Percentiles rank a stretch among this genome's conserved stretches.
These are phyloP conservation scores for Salicornia ramosissima DNA, from an alignment of 148 eudicot genomes.

Conservation along the genomic window DNA sequence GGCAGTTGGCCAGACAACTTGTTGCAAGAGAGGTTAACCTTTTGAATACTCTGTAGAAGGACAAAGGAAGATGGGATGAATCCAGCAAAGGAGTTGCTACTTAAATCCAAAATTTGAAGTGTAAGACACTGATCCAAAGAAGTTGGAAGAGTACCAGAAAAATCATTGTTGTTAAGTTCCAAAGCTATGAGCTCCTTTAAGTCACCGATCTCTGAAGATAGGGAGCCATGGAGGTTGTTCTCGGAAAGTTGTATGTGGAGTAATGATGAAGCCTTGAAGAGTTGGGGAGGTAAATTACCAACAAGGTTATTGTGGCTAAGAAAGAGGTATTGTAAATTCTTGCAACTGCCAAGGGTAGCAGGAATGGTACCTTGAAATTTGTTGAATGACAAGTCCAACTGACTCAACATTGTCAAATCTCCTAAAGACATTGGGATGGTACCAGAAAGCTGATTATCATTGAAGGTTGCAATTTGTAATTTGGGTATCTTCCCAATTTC, in stretches of 20 bases:
- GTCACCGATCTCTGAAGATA: conserved; percentile 19
- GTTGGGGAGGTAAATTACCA: conserved; percentile 1
- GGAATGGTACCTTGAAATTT: conserved; percentile 14
- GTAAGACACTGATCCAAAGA: conserved; percentile 8
- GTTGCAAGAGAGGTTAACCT: conserved; percentile 18
- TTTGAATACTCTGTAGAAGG: conserved; percentile 2
- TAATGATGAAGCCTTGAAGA: conserved; percentile 8
- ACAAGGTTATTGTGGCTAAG: conserved; percentile 6
- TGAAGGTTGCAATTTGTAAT: conserved; percentile 1
- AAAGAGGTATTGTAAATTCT: background rate
- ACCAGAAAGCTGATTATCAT: conserved; percentile 17
- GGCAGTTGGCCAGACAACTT: conserved; percentile 27
- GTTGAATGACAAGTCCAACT: background rate
- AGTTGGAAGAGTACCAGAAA: conserved; percentile 19
- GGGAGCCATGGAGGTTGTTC: conserved; percentile 12
- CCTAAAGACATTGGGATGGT: conserved; percentile 6
- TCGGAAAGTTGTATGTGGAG: background rate
- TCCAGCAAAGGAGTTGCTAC: conserved; percentile 15
- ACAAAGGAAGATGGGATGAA: conserved; percentile 20
- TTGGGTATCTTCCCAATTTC: conserved; percentile 11
- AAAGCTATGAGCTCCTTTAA: background rate
- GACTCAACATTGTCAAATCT: conserved; percentile 2
- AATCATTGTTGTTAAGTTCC: conserved; percentile 1
- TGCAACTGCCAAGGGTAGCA: conserved; percentile 8
- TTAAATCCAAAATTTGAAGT: conserved; percentile 1